Conservation (phyloP, 2,329 filamentous ascomycete species). For the Ceratocystis lukuohia region DNA sequence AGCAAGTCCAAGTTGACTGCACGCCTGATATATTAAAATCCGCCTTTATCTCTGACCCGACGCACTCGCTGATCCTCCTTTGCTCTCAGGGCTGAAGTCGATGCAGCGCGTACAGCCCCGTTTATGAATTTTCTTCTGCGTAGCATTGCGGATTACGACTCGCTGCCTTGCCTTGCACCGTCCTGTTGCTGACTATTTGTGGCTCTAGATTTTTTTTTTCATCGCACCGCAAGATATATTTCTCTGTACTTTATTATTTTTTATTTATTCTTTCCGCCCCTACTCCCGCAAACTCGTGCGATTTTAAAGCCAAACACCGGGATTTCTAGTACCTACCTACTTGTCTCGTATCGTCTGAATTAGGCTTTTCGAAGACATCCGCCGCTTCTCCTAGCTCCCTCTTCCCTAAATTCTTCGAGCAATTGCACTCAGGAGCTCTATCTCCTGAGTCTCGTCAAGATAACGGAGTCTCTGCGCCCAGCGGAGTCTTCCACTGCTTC, state of each 20-base stretch:
- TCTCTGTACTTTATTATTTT: background rate
- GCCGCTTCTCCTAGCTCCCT: background rate
- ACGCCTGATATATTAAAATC: background rate
- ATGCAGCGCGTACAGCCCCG: background rate
- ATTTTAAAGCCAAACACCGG: background rate
- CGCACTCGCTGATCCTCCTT: background rate
- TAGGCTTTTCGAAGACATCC: slow-evolving; percentile 1
- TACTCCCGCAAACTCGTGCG: background rate
- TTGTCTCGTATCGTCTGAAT: background rate
- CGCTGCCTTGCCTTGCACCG: too few relatives aligned
- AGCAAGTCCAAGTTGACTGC: too few relatives aligned
- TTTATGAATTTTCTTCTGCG: background rate
- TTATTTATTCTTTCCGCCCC: background rate
- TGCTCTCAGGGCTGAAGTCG: background rate
- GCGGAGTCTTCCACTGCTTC: slow-evolving; percentile 20
- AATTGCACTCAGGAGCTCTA: slow-evolving; percentile 17
- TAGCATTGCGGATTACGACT: too few relatives aligned
- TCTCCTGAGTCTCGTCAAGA: slow-evolving; percentile 19
- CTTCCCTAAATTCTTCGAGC: background rate
- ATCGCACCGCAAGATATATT: background rate
- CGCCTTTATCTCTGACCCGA: background rate
- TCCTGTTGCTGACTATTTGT: background rate
- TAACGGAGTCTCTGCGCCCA: slow-evolving; percentile 20
- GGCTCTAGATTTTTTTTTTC: background rate
- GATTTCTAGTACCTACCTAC: background rate